Conservation (phyloP, 2,329 filamentous ascomycete genomes). For the Colletotrichum tropicicola region DNA sequence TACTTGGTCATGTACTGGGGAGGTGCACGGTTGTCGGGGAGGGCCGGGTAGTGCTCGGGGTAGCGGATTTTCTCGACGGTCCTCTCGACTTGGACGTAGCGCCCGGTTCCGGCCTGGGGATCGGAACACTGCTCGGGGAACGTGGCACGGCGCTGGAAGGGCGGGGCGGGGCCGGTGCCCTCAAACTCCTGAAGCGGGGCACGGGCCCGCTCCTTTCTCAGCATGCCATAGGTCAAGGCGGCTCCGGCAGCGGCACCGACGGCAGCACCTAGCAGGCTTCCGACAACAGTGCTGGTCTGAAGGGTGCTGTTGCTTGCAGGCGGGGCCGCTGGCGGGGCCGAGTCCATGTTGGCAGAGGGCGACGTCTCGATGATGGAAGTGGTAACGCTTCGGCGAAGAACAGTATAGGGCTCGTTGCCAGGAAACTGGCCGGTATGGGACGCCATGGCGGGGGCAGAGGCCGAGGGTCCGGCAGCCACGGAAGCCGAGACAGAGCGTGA, state of each 20-base stretch:
- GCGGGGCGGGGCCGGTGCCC: constrained; percentile 35
- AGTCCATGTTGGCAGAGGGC: constrained; percentile 18
- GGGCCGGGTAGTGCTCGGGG: constrained; percentile 41
- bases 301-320: constrained; percentile 36
- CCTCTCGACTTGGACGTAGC: constrained; percentile 48
- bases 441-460: constrained; percentile 31
- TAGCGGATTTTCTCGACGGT: constrained; percentile 48
- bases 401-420: constrained; percentile 36
- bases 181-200: constrained; percentile 52
- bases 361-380: constrained; percentile 42
- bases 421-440: constrained; percentile 32
- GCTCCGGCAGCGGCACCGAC: constrained; percentile 76
- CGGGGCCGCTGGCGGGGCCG: constrained; percentile 35
- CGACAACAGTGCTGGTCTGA: constrained; percentile 72
- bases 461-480: background rate
- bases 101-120: constrained; percentile 39
- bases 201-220: constrained; percentile 62
- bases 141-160: constrained; percentile 54
- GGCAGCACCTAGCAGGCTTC: constrained; percentile 81
- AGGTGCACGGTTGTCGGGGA: constrained; percentile 43
- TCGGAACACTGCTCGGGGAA: constrained; percentile 47
- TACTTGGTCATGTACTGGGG: constrained; percentile 47
- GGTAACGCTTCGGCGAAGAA: constrained; percentile 45
- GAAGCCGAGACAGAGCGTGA: background rate
- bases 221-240: constrained; percentile 75